A percentile compares a stretch with the other conserved stretches of the same genome.
These are phyloP conservation scores for Rehmannia glutinosa DNA, from an alignment of 257 asterid genomes.

Conservation along the genomic window DNA sequence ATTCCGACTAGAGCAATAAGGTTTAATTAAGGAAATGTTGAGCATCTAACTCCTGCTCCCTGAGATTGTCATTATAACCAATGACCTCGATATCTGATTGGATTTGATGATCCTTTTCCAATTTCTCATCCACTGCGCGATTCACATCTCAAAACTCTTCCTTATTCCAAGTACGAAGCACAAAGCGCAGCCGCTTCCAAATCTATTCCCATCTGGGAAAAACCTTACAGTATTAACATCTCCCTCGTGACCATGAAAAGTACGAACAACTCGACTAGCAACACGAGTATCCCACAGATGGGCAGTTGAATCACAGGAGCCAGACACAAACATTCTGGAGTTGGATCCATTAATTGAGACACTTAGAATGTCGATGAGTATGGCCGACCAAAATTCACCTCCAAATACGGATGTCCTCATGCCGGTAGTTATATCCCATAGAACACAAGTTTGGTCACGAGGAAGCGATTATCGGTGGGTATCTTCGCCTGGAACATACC, in stretches of 20 bases:
- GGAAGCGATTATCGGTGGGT: conserved; percentile 84
- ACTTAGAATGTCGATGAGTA: conserved; percentile 78
- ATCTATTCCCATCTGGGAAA: conserved; percentile 91
- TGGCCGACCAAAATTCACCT: conserved; percentile 97
- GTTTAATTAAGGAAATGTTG: no score
- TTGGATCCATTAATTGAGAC: conserved; percentile 81
- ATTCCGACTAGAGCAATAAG: no score
- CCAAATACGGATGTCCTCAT: conserved; percentile 91
- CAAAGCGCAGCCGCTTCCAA: no score
- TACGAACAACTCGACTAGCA: conserved; percentile 95
- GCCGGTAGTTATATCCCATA: conserved; percentile 98
- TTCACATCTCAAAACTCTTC: no score
- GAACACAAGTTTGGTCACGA: conserved; percentile 91
- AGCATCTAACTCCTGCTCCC: no score
- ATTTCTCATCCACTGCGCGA: no score
- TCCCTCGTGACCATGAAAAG: conserved; percentile 89
- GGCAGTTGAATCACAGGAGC: conserved; percentile 95
- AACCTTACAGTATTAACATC: conserved; percentile 93
- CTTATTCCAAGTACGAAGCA: no score
- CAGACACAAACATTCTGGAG: conserved; percentile 85
- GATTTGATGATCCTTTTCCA: no score
- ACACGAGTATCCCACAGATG: conserved; percentile 96
- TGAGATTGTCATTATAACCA: no score
- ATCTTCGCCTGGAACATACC: conserved; percentile 92
- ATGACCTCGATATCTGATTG: no score